Conservation (phyloP, 768 basidiomycete species). For the Tremella fuciformis region DNA sequence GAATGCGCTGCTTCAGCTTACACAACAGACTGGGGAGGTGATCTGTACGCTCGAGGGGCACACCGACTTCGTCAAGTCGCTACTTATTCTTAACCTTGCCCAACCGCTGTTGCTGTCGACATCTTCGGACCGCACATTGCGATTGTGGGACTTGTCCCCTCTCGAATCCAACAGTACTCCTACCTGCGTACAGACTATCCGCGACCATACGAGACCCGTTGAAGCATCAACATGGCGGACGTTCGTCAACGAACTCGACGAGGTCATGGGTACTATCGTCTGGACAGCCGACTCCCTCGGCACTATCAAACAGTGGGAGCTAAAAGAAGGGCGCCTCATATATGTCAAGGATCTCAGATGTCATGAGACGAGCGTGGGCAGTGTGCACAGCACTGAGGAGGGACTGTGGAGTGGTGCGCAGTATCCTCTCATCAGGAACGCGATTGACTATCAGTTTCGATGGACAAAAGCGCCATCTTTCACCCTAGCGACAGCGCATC, state of each 20-base stretch:
- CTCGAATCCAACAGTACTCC: conserved; percentile 19
- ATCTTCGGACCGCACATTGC: conserved; percentile 81
- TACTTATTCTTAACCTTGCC: conserved; percentile 65
- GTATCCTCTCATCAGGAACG: neutral
- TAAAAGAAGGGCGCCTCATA: conserved; percentile 8
- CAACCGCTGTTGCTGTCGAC: conserved; percentile 70
- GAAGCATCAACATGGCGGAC: conserved; percentile 66
- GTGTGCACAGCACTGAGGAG: conserved; percentile 64
- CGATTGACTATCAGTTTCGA: conserved; percentile 63
- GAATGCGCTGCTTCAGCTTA: neutral
- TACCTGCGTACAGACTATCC: conserved; percentile 64
- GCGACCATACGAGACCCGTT: conserved; percentile 82
- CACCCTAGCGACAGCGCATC: conserved; percentile 49
- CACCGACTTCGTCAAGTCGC: conserved; percentile 82
- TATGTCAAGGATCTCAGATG: conserved; percentile 58
- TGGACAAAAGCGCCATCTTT: conserved; percentile 78
- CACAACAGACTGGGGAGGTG: conserved; percentile 63
- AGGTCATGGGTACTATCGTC: conserved; percentile 52
- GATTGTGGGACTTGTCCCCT: conserved; percentile 69
- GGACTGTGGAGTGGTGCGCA: conserved; percentile 83
- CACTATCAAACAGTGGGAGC: conserved; percentile 76
- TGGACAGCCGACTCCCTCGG: conserved; percentile 94
- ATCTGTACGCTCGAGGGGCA: conserved; percentile 75
- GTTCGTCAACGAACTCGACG: conserved; percentile 47
- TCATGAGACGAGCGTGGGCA: conserved; percentile 81